A percentile compares a stretch with the other conserved stretches of the same genome.
These are phyloP conservation scores for Blastomyces parvus DNA, from an alignment of 2,329 filamentous ascomycete genomes.

Conservation along the genomic window DNA sequence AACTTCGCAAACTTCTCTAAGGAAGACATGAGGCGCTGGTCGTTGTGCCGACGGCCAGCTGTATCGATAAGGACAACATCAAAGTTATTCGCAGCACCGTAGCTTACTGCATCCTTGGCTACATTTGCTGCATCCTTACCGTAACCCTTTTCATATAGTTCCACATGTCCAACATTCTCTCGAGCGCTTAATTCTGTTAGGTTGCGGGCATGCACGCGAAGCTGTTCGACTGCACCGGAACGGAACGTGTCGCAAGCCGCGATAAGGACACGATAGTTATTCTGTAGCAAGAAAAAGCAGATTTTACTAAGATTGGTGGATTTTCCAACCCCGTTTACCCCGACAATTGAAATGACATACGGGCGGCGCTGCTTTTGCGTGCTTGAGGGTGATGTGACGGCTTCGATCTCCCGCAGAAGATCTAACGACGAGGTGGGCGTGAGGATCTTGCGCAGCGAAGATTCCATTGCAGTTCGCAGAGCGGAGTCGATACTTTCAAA, in stretches of 20 bases:
- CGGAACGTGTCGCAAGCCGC: constrained; percentile 95
- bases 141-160: constrained; percentile 94
- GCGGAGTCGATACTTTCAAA: constrained; percentile 83
- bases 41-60: constrained; percentile 88
- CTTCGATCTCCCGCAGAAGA: constrained; percentile 83
- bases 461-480: constrained; percentile 79
- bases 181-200: constrained; percentile 77
- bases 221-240: constrained; percentile 91
- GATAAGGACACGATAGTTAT: constrained; percentile 90
- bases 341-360: constrained; percentile 96
- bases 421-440: constrained; percentile 93
- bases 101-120: constrained; percentile 82
- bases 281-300: constrained; percentile 94
- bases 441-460: constrained; percentile 85
- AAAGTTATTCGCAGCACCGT: constrained; percentile 64
- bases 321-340: constrained; percentile 96
- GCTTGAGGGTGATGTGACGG: constrained; percentile 57
- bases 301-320: constrained; percentile 97
- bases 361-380: constrained; percentile 61
- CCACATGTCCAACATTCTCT: constrained; percentile 70
- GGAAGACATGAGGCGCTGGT: constrained; percentile 88
- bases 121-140: constrained; percentile 95
- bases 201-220: constrained; percentile 90
- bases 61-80: constrained; percentile 97
- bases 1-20: constrained; percentile 97